phyloP scores from a whole-genome alignment of 228 moss, liverwort and hornwort genomes.

The Sphagnum fallax region DNA sequence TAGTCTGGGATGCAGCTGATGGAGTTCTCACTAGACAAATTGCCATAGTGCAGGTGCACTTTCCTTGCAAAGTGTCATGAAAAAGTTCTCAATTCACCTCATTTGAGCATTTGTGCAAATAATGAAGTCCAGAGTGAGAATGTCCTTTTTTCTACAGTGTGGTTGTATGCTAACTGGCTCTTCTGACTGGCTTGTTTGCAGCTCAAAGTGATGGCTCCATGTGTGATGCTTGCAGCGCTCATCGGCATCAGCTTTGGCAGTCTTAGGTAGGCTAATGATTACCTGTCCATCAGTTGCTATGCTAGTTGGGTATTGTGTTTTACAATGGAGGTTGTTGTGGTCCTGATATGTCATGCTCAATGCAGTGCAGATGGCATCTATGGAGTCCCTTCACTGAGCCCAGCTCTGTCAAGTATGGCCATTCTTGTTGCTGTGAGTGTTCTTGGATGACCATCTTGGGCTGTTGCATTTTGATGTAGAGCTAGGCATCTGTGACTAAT shows the following conservation, averaged over 20 bases:
- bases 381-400: conserved; percentile 76
- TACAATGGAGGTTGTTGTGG: background rate
- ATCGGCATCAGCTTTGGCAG: conserved; percentile 90
- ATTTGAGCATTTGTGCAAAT: too few relatives aligned
- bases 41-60: conserved; percentile 73
- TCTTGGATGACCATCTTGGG: background rate
- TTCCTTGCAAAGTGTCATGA: background rate
- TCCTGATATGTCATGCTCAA: background rate
- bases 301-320: background rate
- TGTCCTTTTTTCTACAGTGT: too few relatives aligned
- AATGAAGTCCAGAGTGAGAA: background rate
- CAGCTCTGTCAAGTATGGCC: conserved; percentile 79
- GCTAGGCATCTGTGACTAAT: background rate
- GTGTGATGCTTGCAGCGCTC: conserved; percentile 86
- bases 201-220: conserved; percentile 98
- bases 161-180: background rate
- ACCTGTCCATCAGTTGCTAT: background rate
- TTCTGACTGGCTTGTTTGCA: conserved; percentile 18
- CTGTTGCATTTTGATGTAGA: background rate
- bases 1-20: conserved; percentile 30
- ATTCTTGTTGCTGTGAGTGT: conserved; percentile 50
- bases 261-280: conserved; percentile 29
- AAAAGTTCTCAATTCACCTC: background rate
- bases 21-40: conserved; percentile 70
- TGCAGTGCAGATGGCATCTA: conserved; percentile 71